phyloP scores from a whole-genome alignment of 2,329 filamentous ascomycete species.

The Talaromyces sp. region DNA sequence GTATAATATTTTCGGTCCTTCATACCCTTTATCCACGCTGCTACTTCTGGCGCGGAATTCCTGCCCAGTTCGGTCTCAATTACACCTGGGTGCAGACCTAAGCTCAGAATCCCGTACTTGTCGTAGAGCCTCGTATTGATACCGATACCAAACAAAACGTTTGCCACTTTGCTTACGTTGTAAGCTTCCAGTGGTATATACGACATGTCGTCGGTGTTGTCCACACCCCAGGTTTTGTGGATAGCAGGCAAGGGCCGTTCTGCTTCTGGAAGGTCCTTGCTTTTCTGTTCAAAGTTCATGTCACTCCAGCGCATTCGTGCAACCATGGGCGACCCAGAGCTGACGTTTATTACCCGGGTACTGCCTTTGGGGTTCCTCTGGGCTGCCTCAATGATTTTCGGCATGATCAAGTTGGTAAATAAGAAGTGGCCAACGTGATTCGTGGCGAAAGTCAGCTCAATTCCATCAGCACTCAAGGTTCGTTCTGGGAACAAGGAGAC shows the following conservation, averaged over 20 bases:
- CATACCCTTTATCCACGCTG: conserved; percentile 21
- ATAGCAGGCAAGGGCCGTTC: conserved; percentile 22
- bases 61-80: conserved; percentile 3
- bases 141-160: conserved; percentile 38
- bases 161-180: conserved; percentile 38
- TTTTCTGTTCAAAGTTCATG: conserved; percentile 24
- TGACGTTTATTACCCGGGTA: conserved; percentile 25
- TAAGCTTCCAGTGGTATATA: conserved; percentile 13
- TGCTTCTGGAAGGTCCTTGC: conserved; percentile 12
- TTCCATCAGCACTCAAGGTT: conserved; percentile 26
- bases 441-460: conserved; percentile 34
- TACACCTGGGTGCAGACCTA: conserved; percentile 24
- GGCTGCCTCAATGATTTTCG: conserved; percentile 12
- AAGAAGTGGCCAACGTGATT: conserved; percentile 38
- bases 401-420: conserved; percentile 22
- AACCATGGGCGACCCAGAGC: conserved; percentile 18
- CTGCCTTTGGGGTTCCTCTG: conserved; percentile 7
- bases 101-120: conserved; percentile 17
- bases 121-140: conserved; percentile 20
- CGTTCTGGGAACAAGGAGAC: conserved; percentile 28
- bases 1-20: conserved; percentile 2
- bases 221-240: conserved; percentile 7
- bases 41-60: conserved; percentile 10
- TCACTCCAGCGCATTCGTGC: conserved; percentile 28
- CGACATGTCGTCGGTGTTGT: background rate